Percentiles rank a stretch among this genome's conserved stretches.
Conservation (phyloP, 164 flowering plant genomes). For the Taxillus chinensis region DNA sequence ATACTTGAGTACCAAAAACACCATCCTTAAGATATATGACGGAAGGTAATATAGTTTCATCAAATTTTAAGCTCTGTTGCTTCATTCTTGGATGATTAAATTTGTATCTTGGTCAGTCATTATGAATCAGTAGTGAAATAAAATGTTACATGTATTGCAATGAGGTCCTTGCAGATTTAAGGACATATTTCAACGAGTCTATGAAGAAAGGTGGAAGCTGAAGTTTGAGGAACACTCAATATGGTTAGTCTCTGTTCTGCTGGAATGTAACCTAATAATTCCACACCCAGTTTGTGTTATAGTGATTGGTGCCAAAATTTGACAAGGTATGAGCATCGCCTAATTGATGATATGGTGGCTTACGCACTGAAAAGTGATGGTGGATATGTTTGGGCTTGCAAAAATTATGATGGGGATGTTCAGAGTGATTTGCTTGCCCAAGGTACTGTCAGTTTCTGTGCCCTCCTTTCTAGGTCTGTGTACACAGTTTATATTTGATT, state of each 20-base stretch:
- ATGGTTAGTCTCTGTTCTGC: constrained; percentile 40
- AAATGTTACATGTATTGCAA: not conserved
- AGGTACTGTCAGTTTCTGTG: constrained; percentile 36
- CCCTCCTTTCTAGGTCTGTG: not conserved
- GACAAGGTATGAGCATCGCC: constrained; percentile 93
- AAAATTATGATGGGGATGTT: constrained; percentile 99
- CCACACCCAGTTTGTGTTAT: constrained; percentile 1
- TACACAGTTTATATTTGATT: not conserved
- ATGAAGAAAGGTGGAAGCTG: constrained; percentile 81
- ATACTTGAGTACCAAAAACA: constrained; percentile 94
- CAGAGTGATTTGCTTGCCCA: constrained; percentile 99
- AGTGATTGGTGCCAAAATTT: constrained; percentile 5
- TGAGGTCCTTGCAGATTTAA: constrained; percentile 54
- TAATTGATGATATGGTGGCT: constrained; percentile 99
- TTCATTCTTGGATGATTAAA: not conserved
- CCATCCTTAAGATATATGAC: constrained; percentile 95
- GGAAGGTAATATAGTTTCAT: constrained; percentile 59
- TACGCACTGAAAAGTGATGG: constrained; percentile 93
- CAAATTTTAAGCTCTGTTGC: not conserved
- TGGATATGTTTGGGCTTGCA: constrained; percentile 99
- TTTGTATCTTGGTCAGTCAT: not conserved
- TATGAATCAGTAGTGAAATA: not conserved
- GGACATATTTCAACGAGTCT: constrained; percentile 95
- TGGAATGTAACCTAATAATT: not conserved
- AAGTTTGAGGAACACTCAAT: constrained; percentile 81